phyloP scores from a whole-genome alignment of 2,329 filamentous ascomycete genomes.

The Fonsecaea erecta region DNA sequence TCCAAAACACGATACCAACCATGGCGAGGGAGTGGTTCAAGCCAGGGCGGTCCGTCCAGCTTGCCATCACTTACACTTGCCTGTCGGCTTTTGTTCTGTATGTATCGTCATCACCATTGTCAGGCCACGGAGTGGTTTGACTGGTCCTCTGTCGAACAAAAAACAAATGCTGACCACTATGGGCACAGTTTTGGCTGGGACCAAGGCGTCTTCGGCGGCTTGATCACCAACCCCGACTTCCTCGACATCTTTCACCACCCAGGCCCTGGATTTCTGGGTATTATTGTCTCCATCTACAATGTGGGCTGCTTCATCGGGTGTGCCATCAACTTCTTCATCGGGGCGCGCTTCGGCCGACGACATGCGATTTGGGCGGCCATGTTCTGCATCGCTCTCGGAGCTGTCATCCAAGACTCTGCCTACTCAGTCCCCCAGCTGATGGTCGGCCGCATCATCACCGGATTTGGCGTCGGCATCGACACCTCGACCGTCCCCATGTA shows the following conservation, averaged over 20 bases:
- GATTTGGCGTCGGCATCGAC: constrained; percentile 56
- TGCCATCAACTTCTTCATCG: constrained; percentile 42
- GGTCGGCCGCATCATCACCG: constrained; percentile 55
- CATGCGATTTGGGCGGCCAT: constrained; percentile 45
- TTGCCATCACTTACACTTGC: constrained; percentile 47
- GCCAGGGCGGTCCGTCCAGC: constrained; percentile 36
- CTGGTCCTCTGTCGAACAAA: too few relatives aligned
- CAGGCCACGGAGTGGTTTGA: too few relatives aligned
- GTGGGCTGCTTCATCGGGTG: constrained; percentile 40
- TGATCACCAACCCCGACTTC: constrained; percentile 40
- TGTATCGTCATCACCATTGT: too few relatives aligned
- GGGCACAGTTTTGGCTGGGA: constrained; percentile 43
- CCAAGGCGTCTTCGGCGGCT: constrained; percentile 45
- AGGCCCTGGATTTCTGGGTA: constrained; percentile 19
- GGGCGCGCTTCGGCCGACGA: constrained; percentile 42
- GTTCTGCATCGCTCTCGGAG: constrained; percentile 42
- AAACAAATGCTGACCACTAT: too few relatives aligned
- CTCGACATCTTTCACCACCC: constrained; percentile 37
- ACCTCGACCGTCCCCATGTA: constrained; percentile 46
- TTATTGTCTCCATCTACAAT: constrained; percentile 37
- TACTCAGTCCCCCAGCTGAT: constrained; percentile 43
- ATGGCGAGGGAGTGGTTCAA: constrained; percentile 21
- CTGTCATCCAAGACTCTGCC: constrained; percentile 44
- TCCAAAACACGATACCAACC: not conserved
- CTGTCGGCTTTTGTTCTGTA: constrained; percentile 23